Base-by-base conservation (phyloP, 73 alveolate species). In the Paramecium primaurelia region DNA sequence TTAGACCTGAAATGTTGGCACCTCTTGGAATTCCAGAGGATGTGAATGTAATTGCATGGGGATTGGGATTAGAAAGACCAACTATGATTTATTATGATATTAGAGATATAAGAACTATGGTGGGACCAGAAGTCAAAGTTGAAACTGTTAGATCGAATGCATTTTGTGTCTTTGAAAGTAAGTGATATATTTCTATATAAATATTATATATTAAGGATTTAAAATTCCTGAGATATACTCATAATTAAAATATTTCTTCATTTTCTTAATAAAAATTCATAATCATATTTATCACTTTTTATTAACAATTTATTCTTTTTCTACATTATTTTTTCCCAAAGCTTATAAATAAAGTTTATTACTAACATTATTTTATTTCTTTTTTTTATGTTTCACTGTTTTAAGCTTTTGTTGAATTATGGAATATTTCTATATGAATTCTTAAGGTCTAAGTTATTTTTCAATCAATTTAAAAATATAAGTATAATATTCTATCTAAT, bases 1-100 rank as follows among this genome's bases (percentile, higher is more conserved):
- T 99, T 96, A 97, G 99, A 93, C 99, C 99, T 18, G 99, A 99
- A 96, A 97, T 96, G 99, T 93, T 99, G 92, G 86, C 96, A 91
- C 99, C 99, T 22, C 98, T 99, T 99, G 99, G 99, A 40, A 91
- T 99, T 54, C 99, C 99, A 22, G 97, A 96, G 86, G 99, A 98
- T 95, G 99, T 99, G 42, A 95, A 95, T 84, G 99, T 99, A 71
- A 96, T 99, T 71, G 99, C 99, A 75, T 99, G 99, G 99, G 99
- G 99, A 88, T 97, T 99, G 80, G 96, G 99, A 86, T 95, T 99
- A 32, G 99, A 99, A 95, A 97, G 99, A 85, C 99, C 99, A 59
- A 98, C 99, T 84, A 98, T 98, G 99, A 98, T 98, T 77, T 97
- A 98, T 95, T 98, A 98, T 93, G 98, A 97, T 77, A 93, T 98